Evolutionary conservation across 2,329 filamentous ascomycete genomes (phyloP), one percentile per base, ranked within the genome.

Genomic region (Coleophoma eucalyptorum): DNA sequence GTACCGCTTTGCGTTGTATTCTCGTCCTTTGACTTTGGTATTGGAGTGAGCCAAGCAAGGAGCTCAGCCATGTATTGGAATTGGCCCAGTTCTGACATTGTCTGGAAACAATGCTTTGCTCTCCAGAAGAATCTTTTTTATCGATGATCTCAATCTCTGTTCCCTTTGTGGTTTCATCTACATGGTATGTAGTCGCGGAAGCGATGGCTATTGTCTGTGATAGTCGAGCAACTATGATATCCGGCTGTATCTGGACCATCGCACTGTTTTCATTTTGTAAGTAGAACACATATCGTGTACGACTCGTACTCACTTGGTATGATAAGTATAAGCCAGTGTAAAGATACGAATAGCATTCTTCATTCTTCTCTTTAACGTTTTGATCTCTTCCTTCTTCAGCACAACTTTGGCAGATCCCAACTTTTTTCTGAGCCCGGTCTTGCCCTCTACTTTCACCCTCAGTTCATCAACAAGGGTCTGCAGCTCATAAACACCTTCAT

Each of bases 161-260:
- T 4, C 3, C 11, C 15, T n/a, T 19, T 19, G 13, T 11, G 3
- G 11, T 19, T 4, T 10, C 18, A 13, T 42, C 38, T 10, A 11
- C 15, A 15, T 10, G 15, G 15, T 35, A 10, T 35, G 38, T 12
- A 21, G 15, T 16, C 11, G n/a, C n/a, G n/a, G n/a, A n/a, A n/a
- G n/a, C n/a, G n/a, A n/a, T n/a, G n/a, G n/a, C n/a, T n/a, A n/a
- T n/a, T n/a, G n/a, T n/a, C 33, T 34, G 12, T 49, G 43, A 11
- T 49, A 38, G 18, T 16, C 48, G 20, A 15, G 33, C n/a, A 12
- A 49, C 16, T 15, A 54, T 56, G 19, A 56, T 43, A 2, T 54
- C 54, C n/a, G 54, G 50, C 16, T 54, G 54, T 8, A 49, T 31
- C 21, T 52, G 48, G 16, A 54, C 44, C 45, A 56, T 51, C 3